These are phyloP conservation scores for Serpula lacrymans DNA, from an alignment of 768 basidiomycete species.

Conservation along the genomic window DNA sequence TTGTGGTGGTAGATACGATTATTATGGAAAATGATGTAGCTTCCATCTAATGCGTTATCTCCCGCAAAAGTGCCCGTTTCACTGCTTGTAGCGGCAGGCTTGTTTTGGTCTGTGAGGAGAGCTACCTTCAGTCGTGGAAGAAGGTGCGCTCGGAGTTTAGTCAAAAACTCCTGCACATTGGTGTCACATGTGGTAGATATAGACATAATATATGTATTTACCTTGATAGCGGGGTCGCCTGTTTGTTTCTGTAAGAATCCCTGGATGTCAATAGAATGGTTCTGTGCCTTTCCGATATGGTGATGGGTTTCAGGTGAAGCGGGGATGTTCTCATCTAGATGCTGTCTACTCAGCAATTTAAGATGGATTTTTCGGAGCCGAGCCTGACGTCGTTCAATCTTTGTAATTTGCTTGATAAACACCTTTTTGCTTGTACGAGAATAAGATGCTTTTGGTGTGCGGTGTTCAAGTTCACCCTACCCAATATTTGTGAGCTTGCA, in stretches of 20 bases:
- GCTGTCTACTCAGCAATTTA: no score
- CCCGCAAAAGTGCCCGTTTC: no score
- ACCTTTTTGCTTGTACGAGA: neutral
- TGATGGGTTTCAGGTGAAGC: neutral
- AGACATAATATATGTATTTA: no score
- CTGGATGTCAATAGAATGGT: constrained; percentile 17
- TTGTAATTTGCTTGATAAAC: constrained; percentile 4
- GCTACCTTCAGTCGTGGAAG: constrained; percentile 12
- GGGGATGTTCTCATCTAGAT: no score
- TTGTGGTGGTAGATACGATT: constrained; percentile 32
- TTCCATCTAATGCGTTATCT: no score
- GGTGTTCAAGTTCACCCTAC: constrained; percentile 13
- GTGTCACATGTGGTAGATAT: no score
- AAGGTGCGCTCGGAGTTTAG: constrained; percentile 29
- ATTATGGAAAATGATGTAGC: constrained; percentile 22
- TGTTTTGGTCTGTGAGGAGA: no score
- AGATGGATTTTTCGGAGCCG: no score
- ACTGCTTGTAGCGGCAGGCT: no score
- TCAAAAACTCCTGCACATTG: constrained; percentile 32
- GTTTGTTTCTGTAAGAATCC: constrained; percentile 26
- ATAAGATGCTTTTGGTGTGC: constrained; percentile 1
- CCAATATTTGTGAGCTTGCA: no score
- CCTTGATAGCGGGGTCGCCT: constrained; percentile 15
- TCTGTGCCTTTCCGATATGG: constrained; percentile 4
- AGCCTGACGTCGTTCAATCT: constrained; percentile 4